Conservation (phyloP, 2,329 filamentous ascomycete genomes). For the Cladosporium velox region DNA sequence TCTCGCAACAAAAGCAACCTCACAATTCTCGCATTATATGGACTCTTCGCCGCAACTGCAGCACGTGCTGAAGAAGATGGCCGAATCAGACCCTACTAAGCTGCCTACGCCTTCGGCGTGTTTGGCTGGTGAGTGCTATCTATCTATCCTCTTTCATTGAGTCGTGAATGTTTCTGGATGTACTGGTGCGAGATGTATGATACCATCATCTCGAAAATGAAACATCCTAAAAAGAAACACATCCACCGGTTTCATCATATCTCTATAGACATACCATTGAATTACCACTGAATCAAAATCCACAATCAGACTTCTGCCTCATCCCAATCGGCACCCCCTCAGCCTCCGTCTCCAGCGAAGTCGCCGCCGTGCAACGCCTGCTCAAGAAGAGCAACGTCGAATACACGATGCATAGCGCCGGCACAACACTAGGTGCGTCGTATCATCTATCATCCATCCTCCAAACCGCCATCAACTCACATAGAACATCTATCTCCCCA, state of each 20-base stretch:
- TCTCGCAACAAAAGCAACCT: too few relatives aligned
- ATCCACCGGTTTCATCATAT: too few relatives aligned
- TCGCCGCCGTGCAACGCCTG: slow-evolving; percentile 85
- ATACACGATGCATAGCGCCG: slow-evolving; percentile 89
- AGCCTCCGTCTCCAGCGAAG: slow-evolving; percentile 61
- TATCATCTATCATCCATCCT: too few relatives aligned
- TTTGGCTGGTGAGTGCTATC: slow-evolving; percentile 56
- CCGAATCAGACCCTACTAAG: slow-evolving; percentile 32
- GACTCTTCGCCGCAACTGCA: slow-evolving; percentile 35
- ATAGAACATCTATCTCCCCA: not conserved
- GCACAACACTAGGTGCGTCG: slow-evolving; percentile 81
- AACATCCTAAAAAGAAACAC: not conserved
- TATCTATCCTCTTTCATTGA: not conserved
- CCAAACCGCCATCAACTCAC: not conserved
- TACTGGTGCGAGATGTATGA: not conserved
- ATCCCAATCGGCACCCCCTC: slow-evolving; percentile 69
- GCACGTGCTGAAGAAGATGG: slow-evolving; percentile 34
- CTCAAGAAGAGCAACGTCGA: slow-evolving; percentile 77
- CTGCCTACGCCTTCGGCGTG: slow-evolving; percentile 69
- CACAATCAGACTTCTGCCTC: slow-evolving; percentile 73
- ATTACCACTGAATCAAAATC: not conserved
- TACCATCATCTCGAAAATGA: not conserved
- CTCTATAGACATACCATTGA: not conserved
- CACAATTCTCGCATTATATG: slow-evolving; percentile 24
- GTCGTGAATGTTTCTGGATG: not conserved